Evolutionary conservation across 805 yeast genomes (phyloP).

Genomic region (Komagataella kurtzmanii): DNA sequence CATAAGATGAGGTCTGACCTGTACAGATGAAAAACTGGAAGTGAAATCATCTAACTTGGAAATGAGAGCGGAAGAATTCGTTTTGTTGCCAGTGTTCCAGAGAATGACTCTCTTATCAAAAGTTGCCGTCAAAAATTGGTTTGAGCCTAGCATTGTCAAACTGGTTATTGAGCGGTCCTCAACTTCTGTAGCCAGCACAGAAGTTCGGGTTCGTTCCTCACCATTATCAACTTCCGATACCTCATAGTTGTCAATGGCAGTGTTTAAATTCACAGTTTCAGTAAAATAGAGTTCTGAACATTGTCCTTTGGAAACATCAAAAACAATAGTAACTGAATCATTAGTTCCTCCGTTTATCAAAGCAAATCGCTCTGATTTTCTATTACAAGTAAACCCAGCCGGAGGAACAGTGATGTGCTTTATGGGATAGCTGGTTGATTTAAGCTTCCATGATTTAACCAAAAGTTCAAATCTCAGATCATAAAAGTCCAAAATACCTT

Average conservation of each 20-base stretch:
- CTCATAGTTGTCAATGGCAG: constrained; percentile 10
- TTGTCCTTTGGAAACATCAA: constrained; percentile 59
- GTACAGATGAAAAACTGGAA: constrained; percentile 16
- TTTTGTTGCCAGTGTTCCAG: constrained; percentile 23
- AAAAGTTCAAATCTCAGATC: constrained; percentile 56
- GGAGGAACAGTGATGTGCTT: constrained; percentile 25
- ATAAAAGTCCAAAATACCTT: constrained; percentile 71
- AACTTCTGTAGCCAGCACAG: not conserved
- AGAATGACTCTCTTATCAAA: constrained; percentile 11
- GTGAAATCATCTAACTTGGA: constrained; percentile 2
- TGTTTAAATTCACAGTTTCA: constrained; percentile 10
- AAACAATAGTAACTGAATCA: constrained; percentile 45
- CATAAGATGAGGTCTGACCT: constrained; percentile 23
- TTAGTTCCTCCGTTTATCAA: constrained; percentile 59
- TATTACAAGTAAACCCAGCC: constrained; percentile 16
- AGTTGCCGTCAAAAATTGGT: constrained; percentile 4
- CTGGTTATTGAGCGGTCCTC: constrained; percentile 3
- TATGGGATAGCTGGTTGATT: constrained; percentile 27
- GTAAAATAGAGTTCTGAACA: constrained; percentile 25
- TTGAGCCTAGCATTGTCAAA: constrained; percentile 8
- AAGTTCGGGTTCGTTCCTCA: constrained; percentile 5
- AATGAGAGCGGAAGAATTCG: constrained; percentile 18
- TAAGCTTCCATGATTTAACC: constrained; percentile 51
- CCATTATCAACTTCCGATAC: constrained; percentile 11
- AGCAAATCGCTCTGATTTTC: constrained; percentile 27